A percentile compares a stretch with the other conserved stretches of the same genome.
Conservation (phyloP, 805 yeast genomes). For the Lipomyces sp. region DNA sequence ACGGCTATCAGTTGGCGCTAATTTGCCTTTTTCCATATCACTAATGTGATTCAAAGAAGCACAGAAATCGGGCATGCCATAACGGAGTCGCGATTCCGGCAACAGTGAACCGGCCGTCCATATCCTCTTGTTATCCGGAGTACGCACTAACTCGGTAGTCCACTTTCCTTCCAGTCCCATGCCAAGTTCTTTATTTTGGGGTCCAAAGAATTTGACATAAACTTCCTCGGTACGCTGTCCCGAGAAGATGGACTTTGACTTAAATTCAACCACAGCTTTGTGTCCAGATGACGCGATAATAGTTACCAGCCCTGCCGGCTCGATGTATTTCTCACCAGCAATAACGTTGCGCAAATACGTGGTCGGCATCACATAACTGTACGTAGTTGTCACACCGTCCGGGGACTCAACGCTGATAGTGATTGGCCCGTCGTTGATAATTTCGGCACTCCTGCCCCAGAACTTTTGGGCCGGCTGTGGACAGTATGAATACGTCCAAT, state of each 20-base stretch:
- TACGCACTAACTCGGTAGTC: constrained; percentile 66
- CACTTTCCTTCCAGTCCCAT: constrained; percentile 66
- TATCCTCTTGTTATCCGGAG: constrained; percentile 42
- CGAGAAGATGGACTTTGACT: constrained; percentile 82
- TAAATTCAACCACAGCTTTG: constrained; percentile 73
- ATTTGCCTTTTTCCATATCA: constrained; percentile 59
- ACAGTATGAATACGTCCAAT: constrained; percentile 62
- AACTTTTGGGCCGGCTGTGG: constrained; percentile 80
- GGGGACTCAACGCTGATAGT: constrained; percentile 60
- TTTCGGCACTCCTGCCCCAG: constrained; percentile 93
- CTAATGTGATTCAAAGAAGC: constrained; percentile 83
- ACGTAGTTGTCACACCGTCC: constrained; percentile 42
- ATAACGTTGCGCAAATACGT: constrained; percentile 82
- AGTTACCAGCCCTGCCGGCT: constrained; percentile 74
- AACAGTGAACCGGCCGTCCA: constrained; percentile 78
- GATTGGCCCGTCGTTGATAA: constrained; percentile 73
- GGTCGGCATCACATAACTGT: constrained; percentile 82
- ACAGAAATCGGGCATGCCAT: constrained; percentile 85
- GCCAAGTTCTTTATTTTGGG: constrained; percentile 46
- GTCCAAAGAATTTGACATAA: constrained; percentile 49
- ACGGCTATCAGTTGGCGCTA: constrained; percentile 90
- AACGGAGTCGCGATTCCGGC: constrained; percentile 62
- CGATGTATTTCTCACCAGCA: constrained; percentile 94
- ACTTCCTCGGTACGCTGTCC: constrained; percentile 73
- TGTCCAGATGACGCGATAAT: constrained; percentile 68